Evolutionary conservation across 495 filamentous ascomycete genomes (phyloP).

Genomic region (Mycothermus thermophilus): DNA sequence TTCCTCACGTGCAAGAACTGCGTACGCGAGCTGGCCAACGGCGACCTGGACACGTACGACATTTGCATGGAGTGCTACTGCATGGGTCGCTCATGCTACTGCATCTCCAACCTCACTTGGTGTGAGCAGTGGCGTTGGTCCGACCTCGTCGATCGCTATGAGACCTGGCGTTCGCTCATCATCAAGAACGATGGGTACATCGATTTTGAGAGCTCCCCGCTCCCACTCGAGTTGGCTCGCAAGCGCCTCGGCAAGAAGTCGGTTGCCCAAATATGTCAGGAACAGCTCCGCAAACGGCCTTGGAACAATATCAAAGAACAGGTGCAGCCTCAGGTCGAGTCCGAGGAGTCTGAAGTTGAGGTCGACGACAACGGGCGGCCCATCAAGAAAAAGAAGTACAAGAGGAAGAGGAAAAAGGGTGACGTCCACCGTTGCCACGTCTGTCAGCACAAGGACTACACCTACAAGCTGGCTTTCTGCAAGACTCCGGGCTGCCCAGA

Average conservation of each 20-base stretch:
- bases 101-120: slow-evolving; percentile 74
- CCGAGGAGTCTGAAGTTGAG: slow-evolving; percentile 23
- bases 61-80: slow-evolving; percentile 94
- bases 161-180: slow-evolving; percentile 64
- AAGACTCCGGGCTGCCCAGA: slow-evolving; percentile 46
- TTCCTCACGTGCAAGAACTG: slow-evolving; percentile 82
- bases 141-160: slow-evolving; percentile 61
- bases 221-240: slow-evolving; percentile 49
- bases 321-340: slow-evolving; percentile 16
- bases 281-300: slow-evolving; percentile 62
- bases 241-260: slow-evolving; percentile 53
- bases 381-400: slow-evolving; percentile 33
- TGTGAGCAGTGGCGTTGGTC: slow-evolving; percentile 85
- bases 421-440: slow-evolving; percentile 59
- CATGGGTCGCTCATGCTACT: slow-evolving; percentile 83
- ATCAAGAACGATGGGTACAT: slow-evolving; percentile 49
- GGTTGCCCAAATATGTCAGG: slow-evolving; percentile 78
- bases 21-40: slow-evolving; percentile 40
- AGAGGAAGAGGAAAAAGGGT: slow-evolving; percentile 29
- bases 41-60: slow-evolving; percentile 70
- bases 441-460: slow-evolving; percentile 56
- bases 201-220: slow-evolving; percentile 44
- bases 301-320: slow-evolving; percentile 40
- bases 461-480: slow-evolving; percentile 72
- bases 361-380: slow-evolving; percentile 38